Conservation (phyloP, 2,329 filamentous ascomycete genomes). For the Neurospora sp. region DNA sequence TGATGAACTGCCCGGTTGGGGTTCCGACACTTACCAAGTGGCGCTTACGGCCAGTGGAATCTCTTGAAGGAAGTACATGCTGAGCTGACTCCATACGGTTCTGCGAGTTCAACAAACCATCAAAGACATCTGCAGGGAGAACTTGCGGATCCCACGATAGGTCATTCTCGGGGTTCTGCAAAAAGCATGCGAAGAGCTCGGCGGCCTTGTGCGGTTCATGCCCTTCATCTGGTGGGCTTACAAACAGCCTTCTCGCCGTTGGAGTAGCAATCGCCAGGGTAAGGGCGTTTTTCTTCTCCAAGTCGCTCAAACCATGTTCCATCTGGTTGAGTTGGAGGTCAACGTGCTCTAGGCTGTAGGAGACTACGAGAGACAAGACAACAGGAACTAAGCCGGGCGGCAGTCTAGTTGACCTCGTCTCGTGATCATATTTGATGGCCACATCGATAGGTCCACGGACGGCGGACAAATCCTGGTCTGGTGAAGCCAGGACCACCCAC, state of each 20-base stretch:
- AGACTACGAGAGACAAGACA: slow-evolving; percentile 39
- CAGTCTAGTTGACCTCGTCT: slow-evolving; percentile 30
- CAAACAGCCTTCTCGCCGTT: slow-evolving; percentile 27
- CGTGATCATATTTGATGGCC: slow-evolving; percentile 44
- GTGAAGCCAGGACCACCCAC: slow-evolving; percentile 33
- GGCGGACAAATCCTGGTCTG: slow-evolving; percentile 26
- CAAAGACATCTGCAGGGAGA: slow-evolving; percentile 39
- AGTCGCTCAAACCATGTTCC: slow-evolving; percentile 24
- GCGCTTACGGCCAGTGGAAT: slow-evolving; percentile 32
- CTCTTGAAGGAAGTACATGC: neutral
- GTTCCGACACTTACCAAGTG: slow-evolving; percentile 30
- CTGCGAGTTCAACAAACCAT: slow-evolving; percentile 34
- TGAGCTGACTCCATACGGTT: slow-evolving; percentile 20
- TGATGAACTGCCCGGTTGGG: neutral
- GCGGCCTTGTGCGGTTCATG: slow-evolving; percentile 37
- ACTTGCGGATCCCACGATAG: slow-evolving; percentile 37
- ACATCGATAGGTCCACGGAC: slow-evolving; percentile 35
- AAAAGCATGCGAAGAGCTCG: slow-evolving; percentile 33
- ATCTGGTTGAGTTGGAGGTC: slow-evolving; percentile 35
- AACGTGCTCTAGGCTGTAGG: slow-evolving; percentile 46
- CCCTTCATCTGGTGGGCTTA: slow-evolving; percentile 28
- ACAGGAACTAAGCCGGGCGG: slow-evolving; percentile 26
- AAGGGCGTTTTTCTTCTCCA: slow-evolving; percentile 37
- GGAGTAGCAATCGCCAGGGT: slow-evolving; percentile 24
- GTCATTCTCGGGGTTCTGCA: slow-evolving; percentile 28